These are phyloP conservation scores for Citeromyces hawaiiensis DNA, from an alignment of 1,139 yeast genomes.

Conservation along the genomic window DNA sequence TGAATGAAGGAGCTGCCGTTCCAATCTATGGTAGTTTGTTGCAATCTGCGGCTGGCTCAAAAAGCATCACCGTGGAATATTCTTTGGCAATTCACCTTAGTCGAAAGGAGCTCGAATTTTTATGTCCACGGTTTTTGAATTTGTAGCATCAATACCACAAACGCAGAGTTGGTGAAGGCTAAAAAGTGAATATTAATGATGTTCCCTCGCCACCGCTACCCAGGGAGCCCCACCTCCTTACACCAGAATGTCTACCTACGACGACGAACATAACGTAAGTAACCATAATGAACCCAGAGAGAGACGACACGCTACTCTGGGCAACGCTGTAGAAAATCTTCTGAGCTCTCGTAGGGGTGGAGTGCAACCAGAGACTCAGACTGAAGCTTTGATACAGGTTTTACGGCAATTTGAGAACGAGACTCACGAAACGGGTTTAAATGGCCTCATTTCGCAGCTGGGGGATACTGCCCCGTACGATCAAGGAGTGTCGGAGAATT, in stretches of 20 bases:
- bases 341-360: not conserved
- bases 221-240: too few relatives aligned
- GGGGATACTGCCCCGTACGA: constrained; percentile 5
- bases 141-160: too few relatives aligned
- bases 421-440: not conserved
- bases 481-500: constrained; percentile 56
- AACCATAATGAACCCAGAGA: not conserved
- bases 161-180: too few relatives aligned
- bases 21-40: too few relatives aligned
- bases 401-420: not conserved
- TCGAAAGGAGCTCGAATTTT: too few relatives aligned
- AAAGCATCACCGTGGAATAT: too few relatives aligned
- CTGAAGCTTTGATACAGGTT: not conserved
- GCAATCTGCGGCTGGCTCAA: too few relatives aligned
- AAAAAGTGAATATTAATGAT: too few relatives aligned
- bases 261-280: not conserved
- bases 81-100: too few relatives aligned
- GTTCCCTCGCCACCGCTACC: too few relatives aligned
- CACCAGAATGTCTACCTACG: not conserved
- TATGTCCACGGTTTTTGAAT: too few relatives aligned
- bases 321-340: not conserved
- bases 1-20: too few relatives aligned
- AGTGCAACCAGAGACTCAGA: not conserved
- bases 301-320: not conserved
- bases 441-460: constrained; percentile 1